Conservation (phyloP, 2,329 filamentous ascomycete species). For the Colletotrichum neosansevieriae region DNA sequence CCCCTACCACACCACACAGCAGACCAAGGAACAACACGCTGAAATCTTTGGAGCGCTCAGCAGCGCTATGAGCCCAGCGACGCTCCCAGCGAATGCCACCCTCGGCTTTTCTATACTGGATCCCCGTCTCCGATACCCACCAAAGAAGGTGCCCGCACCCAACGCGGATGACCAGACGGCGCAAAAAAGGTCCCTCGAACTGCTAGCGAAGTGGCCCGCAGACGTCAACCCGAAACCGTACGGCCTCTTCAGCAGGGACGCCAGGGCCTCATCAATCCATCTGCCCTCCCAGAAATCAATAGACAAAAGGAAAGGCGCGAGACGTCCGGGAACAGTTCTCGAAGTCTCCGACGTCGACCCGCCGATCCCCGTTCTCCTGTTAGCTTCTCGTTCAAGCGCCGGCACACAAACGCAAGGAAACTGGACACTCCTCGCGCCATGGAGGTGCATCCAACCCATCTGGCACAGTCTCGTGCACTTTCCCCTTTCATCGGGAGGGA, state of each 20-base stretch:
- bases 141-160: constrained; percentile 63
- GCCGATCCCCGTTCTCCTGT: constrained; percentile 80
- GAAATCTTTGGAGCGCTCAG: constrained; percentile 64
- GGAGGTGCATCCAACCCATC: constrained; percentile 86
- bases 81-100: constrained; percentile 76
- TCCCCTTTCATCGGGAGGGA: constrained; percentile 82
- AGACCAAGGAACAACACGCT: constrained; percentile 55
- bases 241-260: constrained; percentile 76
- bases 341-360: constrained; percentile 72
- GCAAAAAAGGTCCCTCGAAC: constrained; percentile 63
- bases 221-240: constrained; percentile 63
- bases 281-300: constrained; percentile 83
- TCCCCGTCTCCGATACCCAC: constrained; percentile 83
- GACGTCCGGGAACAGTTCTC: constrained; percentile 72
- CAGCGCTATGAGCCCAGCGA: constrained; percentile 75
- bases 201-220: constrained; percentile 75
- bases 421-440: constrained; percentile 89
- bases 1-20: constrained; percentile 55
- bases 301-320: constrained; percentile 78
- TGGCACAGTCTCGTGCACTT: constrained; percentile 91
- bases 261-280: constrained; percentile 73
- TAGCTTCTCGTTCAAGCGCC: constrained; percentile 66
- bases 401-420: constrained; percentile 70
- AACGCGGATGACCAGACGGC: constrained; percentile 51
- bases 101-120: constrained; percentile 82